phyloP scores from a whole-genome alignment of 257 asterid species.

The Primulina huaijiensis region DNA sequence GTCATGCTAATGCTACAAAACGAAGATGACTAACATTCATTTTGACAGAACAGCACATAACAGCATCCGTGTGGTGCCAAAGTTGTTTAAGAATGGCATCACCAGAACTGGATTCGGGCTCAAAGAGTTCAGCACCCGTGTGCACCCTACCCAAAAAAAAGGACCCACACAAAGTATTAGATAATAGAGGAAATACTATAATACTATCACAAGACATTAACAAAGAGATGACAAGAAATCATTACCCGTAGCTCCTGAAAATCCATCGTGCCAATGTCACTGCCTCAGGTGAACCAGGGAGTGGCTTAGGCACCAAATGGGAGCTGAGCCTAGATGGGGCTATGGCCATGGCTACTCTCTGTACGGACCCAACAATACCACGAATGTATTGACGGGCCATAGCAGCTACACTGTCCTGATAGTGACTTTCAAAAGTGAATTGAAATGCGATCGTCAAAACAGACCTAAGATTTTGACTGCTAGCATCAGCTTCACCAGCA shows the following conservation, averaged over 20 bases:
- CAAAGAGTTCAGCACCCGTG: constrained; percentile 74
- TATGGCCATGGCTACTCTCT: constrained; percentile 85
- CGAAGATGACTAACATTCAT: constrained; percentile 50
- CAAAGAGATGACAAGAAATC: not conserved
- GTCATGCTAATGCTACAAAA: not conserved
- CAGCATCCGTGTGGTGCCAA: constrained; percentile 86
- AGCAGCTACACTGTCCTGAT: constrained; percentile 75
- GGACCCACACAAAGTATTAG: not conserved
- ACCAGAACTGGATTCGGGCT: constrained; percentile 44
- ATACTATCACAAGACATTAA: not conserved
- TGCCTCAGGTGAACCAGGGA: constrained; percentile 82
- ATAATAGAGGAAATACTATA: not conserved
- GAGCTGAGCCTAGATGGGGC: constrained; percentile 70
- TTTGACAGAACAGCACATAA: constrained; percentile 91
- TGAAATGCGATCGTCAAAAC: constrained; percentile 92
- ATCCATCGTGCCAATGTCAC: constrained; percentile 71
- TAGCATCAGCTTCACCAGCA: constrained; percentile 50
- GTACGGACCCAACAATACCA: constrained; percentile 78
- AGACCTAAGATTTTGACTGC: constrained; percentile 59
- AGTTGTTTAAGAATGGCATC: constrained; percentile 77
- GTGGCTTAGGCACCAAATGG: constrained; percentile 52
- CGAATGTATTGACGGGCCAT: constrained; percentile 96
- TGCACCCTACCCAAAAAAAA: constrained; percentile 44
- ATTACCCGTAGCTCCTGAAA: constrained; percentile 75
- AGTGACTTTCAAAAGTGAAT: constrained; percentile 84